phyloP scores from a whole-genome alignment of 257 asterid genomes.

The Primulina eburnea region DNA sequence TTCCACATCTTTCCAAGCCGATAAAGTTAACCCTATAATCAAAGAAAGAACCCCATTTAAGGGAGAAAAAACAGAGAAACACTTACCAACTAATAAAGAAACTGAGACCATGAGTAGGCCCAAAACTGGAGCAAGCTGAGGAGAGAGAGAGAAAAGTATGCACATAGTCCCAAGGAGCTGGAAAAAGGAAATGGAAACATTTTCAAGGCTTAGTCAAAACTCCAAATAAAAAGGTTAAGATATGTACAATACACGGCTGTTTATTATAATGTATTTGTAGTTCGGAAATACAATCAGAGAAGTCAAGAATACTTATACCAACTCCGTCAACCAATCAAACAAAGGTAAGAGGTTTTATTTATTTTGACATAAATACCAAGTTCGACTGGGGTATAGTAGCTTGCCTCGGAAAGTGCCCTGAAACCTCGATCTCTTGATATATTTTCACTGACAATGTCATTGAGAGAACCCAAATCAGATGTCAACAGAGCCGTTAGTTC shows the following conservation, averaged over 20 bases:
- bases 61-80: slow-evolving; percentile 21
- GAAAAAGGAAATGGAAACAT: slow-evolving; percentile 19
- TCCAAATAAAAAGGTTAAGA: slow-evolving; percentile 9
- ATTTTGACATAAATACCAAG: slow-evolving; percentile 51
- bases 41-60: background rate
- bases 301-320: background rate
- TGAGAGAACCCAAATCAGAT: slow-evolving; percentile 87
- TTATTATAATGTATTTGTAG: background rate
- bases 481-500: slow-evolving; percentile 86
- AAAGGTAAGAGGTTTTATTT: slow-evolving; percentile 25
- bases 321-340: slow-evolving; percentile 14
- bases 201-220: slow-evolving; percentile 21
- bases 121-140: slow-evolving; percentile 91
- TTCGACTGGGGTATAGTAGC: slow-evolving; percentile 52
- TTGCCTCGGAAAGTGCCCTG: slow-evolving; percentile 99
- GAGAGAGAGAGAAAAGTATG: slow-evolving; percentile 72
- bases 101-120: slow-evolving; percentile 80
- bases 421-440: slow-evolving; percentile 97
- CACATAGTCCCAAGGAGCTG: slow-evolving; percentile 91
- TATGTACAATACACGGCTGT: slow-evolving; percentile 8
- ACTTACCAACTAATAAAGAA: slow-evolving; percentile 78
- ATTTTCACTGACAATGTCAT: slow-evolving; percentile 83
- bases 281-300: slow-evolving; percentile 10
- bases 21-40: background rate
- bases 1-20: background rate